phyloP scores from a whole-genome alignment of 768 basidiomycete species.

The Calocybe gangraenosa region DNA sequence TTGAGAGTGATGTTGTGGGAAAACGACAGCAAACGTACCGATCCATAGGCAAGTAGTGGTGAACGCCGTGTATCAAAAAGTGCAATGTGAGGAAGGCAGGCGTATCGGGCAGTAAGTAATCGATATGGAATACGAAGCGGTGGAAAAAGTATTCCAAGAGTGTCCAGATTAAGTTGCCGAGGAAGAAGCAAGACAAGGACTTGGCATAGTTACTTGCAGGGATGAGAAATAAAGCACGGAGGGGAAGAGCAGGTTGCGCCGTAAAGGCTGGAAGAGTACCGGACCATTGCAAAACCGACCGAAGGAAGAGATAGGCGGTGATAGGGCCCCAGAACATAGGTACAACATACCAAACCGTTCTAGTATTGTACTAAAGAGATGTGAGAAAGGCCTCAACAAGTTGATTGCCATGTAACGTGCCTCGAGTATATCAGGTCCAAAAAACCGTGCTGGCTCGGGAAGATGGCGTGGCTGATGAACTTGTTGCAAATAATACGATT shows the following conservation, averaged over 20 bases:
- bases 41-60: constrained; percentile 98
- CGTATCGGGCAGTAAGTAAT: constrained; percentile 79
- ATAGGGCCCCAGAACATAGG: constrained; percentile 93
- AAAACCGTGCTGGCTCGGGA: constrained; percentile 78
- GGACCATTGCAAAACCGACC: constrained; percentile 81
- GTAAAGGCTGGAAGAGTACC: constrained; percentile 63
- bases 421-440: constrained; percentile 80
- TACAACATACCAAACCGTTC: constrained; percentile 92
- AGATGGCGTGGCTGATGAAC: constrained; percentile 95
- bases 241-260: constrained; percentile 50
- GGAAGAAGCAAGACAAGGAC: constrained; percentile 64
- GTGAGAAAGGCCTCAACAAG: neutral
- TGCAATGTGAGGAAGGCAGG: constrained; percentile 80
- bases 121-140: constrained; percentile 97
- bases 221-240: constrained; percentile 41
- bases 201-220: constrained; percentile 50
- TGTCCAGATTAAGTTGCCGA: constrained; percentile 92
- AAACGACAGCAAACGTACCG: constrained; percentile 39
- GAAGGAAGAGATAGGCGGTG: constrained; percentile 68
- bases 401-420: constrained; percentile 28
- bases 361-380: constrained; percentile 59
- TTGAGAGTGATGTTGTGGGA: neutral
- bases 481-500: constrained; percentile 93
- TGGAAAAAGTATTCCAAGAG: constrained; percentile 90
- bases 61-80: constrained; percentile 92